Percentiles rank a stretch among this genome's conserved stretches.
These are phyloP conservation scores for Mortierella hygrophila DNA, from an alignment of 192 early-diverging fungal species.

Conservation along the genomic window DNA sequence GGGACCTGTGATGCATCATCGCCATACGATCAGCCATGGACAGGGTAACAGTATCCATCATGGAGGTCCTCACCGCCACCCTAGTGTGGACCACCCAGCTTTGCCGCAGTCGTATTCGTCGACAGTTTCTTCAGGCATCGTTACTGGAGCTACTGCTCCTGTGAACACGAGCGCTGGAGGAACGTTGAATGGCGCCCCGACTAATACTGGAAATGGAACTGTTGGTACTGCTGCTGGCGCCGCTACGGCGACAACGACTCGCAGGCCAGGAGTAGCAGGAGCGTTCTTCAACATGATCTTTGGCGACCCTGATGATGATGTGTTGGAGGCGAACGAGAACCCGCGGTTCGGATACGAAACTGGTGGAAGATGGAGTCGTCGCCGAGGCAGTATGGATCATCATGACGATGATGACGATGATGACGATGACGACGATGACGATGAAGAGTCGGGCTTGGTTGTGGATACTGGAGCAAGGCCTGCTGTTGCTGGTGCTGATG, in stretches of 20 bases:
- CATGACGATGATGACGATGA: slow-evolving; percentile 44
- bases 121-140: neutral
- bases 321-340: slow-evolving; percentile 14
- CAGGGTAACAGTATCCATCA: slow-evolving; percentile 39
- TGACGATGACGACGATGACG: slow-evolving; percentile 41
- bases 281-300: slow-evolving; percentile 52
- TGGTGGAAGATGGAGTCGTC: slow-evolving; percentile 26
- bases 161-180: neutral
- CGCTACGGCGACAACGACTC: slow-evolving; percentile 12
- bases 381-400: slow-evolving; percentile 28
- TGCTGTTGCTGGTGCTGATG: neutral
- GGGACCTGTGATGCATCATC: slow-evolving; percentile 13
- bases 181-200: neutral
- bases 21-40: slow-evolving; percentile 35
- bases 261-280: slow-evolving; percentile 12
- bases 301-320: slow-evolving; percentile 31
- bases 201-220: neutral
- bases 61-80: neutral
- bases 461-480: neutral
- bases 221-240: neutral
- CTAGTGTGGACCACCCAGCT: neutral
- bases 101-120: neutral
- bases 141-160: neutral
- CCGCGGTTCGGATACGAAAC: slow-evolving; percentile 43
- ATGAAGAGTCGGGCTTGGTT: neutral